Percentiles rank a stretch among this genome's conserved stretches.
These are phyloP conservation scores for Candida methanosorbosa DNA, from an alignment of 805 yeast genomes.

Conservation along the genomic window DNA sequence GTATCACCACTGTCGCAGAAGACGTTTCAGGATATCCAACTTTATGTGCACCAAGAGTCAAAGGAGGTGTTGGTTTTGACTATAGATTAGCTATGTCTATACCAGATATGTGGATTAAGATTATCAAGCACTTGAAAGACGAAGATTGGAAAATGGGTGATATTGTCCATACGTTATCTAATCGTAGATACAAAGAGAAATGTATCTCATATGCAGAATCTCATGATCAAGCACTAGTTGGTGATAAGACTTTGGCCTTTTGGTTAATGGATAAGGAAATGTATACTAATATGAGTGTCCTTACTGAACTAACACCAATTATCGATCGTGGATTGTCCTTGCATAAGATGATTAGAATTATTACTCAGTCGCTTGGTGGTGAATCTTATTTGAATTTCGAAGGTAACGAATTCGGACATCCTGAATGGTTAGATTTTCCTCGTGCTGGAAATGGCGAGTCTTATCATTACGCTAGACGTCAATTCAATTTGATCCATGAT, in stretches of 20 bases:
- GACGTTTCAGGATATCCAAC: conserved; percentile 98
- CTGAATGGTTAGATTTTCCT: conserved; percentile 98
- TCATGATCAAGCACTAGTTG: conserved; percentile 96
- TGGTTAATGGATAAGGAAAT: conserved; percentile 98
- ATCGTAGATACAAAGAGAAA: conserved; percentile 80
- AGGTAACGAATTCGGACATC: conserved; percentile 98
- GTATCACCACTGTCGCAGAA: conserved; percentile 76
- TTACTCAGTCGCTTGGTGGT: conserved; percentile 91
- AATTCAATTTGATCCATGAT: conserved; percentile 81
- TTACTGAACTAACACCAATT: conserved; percentile 65
- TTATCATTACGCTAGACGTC: conserved; percentile 91
- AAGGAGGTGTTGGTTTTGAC: conserved; percentile 92
- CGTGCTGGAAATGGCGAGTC: conserved; percentile 81
- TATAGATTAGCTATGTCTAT: conserved; percentile 94
- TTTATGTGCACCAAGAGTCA: conserved; percentile 59
- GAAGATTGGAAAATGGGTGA: conserved; percentile 88
- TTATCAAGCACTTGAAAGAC: conserved; percentile 73
- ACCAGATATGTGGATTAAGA: conserved; percentile 98
- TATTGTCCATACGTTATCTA: conserved; percentile 75
- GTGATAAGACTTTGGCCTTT: conserved; percentile 92
- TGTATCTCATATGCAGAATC: conserved; percentile 91
- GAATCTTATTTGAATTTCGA: conserved; percentile 94
- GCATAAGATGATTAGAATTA: conserved; percentile 82
- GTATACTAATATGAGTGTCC: conserved; percentile 89
- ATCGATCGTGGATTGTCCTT: conserved; percentile 86